Conservation (phyloP, 768 basidiomycete species). For the Neoboletus subvelutipes region DNA sequence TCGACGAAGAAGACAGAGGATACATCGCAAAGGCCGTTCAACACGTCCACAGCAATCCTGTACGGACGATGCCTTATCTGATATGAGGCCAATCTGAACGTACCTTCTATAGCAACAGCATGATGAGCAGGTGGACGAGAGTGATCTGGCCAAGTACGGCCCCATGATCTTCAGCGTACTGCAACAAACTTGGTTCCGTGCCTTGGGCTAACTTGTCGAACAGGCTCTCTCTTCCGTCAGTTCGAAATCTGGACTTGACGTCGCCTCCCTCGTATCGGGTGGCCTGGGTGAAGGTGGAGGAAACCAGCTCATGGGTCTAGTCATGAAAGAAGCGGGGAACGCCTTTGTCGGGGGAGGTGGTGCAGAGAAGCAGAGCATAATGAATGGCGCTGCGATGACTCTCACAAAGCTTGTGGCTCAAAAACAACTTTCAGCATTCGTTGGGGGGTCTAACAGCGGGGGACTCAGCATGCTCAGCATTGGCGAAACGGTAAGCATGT, state of each 20-base stretch:
- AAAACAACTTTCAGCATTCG: constrained; percentile 43
- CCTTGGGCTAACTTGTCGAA: constrained; percentile 3
- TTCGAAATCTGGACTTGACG: constrained; percentile 34
- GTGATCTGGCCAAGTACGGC: constrained; percentile 17
- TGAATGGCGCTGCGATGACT: constrained; percentile 83
- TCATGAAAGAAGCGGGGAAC: constrained; percentile 80
- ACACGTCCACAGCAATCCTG: constrained; percentile 24
- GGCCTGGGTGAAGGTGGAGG: constrained; percentile 45
- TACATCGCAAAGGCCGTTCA: constrained; percentile 18
- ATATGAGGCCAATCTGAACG: background rate
- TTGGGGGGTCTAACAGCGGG: constrained; percentile 67
- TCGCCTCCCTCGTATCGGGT: constrained; percentile 26
- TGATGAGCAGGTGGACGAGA: constrained; percentile 10
- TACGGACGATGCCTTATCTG: constrained; percentile 2
- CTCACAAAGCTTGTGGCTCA: constrained; percentile 81
- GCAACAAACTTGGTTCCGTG: background rate
- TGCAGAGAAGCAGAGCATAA: constrained; percentile 72
- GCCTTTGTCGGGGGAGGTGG: constrained; percentile 67
- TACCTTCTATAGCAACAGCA: constrained; percentile 15
- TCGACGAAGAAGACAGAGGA: constrained; percentile 6
- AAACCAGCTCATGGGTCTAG: constrained; percentile 76
- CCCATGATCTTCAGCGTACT: constrained; percentile 22
- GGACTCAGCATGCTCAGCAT: constrained; percentile 61
- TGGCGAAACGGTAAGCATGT: constrained; percentile 42
- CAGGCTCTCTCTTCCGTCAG: constrained; percentile 19